Evolutionary conservation across 768 basidiomycete genomes (phyloP), one percentile per base, ranked within the genome.

Genomic region (Boletus subcaerulescens): DNA sequence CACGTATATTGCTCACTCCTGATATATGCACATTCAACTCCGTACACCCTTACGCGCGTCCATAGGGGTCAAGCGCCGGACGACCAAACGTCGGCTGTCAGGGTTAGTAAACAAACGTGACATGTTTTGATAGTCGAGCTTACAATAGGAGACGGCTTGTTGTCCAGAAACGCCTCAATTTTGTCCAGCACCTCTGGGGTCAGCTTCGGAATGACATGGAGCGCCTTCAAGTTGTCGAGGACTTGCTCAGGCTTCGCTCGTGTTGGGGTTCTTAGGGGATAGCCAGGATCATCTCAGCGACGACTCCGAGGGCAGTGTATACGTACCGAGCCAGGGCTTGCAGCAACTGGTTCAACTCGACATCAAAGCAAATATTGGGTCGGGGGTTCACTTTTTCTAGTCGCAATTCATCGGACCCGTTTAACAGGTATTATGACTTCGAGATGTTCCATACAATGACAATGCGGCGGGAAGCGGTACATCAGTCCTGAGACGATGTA

Each of bases 181-280:
- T 79, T 77, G 38, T 73, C 65, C 31, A 79, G 50, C 42, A 85
- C 60, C 48, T 82, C 77, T 13, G 76, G 72, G 9, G 80, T 82
- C 32, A 84, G 60, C 68, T 82, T 83, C 32, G 78, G 77, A 58
- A 82, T 69, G 50, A 83, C 65, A 7, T 82, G 74, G 54, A 85
- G 65, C 7, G 83, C 81, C 61, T 76, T 73, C 52, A 82, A 60
- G 67, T 80, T 82, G 32, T 82, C 75, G 43, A 70, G 43, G 26
- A 82, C 66, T 57, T 82, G 80, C 59, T 77, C 73, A 13, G 77
- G 73, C 57, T 73, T 79, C 39, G 51, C 73, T 71, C 41, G 76
- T 78, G 65, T 77, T 77, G n/a, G 76, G 74, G 64, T 82, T 78
- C 57, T 65, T 71, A 10, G 77, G n/a, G n/a, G n/a, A n/a, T n/a